These are phyloP conservation scores for Dactylis glomerata DNA, from an alignment of 176 grass and related monocot species.

Conservation along the genomic window DNA sequence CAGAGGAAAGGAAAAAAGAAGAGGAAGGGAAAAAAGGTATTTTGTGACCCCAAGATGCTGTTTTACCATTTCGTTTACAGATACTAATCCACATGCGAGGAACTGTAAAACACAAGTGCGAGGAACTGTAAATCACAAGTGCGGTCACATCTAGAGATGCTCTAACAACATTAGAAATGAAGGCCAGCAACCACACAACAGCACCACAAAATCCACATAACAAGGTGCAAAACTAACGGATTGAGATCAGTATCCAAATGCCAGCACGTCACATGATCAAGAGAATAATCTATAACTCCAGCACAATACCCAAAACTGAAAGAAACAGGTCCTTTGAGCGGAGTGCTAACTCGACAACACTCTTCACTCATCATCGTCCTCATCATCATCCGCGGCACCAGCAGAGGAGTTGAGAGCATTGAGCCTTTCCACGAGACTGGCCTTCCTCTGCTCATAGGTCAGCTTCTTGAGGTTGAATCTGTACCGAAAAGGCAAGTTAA, in stretches of 20 bases:
- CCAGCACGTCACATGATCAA: not conserved
- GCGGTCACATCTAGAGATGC: no score
- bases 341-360: not conserved
- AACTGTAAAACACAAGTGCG: no score
- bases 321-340: not conserved
- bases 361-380: conserved; percentile 70
- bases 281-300: conserved; percentile 4
- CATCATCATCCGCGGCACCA: conserved; percentile 51
- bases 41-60: no score
- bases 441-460: conserved; percentile 82
- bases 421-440: conserved; percentile 57
- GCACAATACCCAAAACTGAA: conserved; percentile 2
- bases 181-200: not conserved
- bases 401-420: conserved; percentile 56
- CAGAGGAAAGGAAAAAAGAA: no score
- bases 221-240: not conserved
- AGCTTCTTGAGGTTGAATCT: conserved; percentile 89
- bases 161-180: not conserved
- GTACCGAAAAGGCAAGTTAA: not conserved
- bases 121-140: no score
- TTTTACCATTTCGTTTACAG: no score
- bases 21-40: no score
- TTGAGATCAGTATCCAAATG: not conserved
- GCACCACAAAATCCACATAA: not conserved
- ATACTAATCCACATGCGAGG: no score